Percentiles rank a stretch among this genome's conserved stretches.
These are phyloP conservation scores for Pseudogymnoascus sp. DNA, from an alignment of 2,329 filamentous ascomycete species.

Conservation along the genomic window DNA sequence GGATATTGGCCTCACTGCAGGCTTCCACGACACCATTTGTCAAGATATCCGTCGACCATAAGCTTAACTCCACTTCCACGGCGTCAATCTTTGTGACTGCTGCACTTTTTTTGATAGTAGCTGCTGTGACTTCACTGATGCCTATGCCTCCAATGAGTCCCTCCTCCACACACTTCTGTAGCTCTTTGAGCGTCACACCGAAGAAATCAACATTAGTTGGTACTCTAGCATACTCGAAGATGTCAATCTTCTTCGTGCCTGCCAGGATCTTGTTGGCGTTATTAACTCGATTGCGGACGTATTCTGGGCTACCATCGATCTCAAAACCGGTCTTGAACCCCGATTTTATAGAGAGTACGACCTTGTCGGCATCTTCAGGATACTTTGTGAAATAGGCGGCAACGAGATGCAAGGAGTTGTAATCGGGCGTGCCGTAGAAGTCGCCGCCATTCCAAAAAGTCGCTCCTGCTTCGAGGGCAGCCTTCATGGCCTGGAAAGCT, in stretches of 20 bases:
- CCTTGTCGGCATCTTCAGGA: conserved; percentile 53
- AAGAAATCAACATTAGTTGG: background rate
- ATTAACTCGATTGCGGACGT: conserved; percentile 49
- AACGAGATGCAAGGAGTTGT: conserved; percentile 52
- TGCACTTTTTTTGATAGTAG: conserved; percentile 35
- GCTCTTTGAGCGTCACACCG: conserved; percentile 21
- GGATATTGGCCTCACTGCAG: conserved; percentile 59
- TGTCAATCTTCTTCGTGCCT: conserved; percentile 41
- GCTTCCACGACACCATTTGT: conserved; percentile 37
- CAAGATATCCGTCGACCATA: conserved; percentile 34
- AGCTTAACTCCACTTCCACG: conserved; percentile 42
- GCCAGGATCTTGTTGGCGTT: conserved; percentile 42
- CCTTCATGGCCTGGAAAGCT: conserved; percentile 47
- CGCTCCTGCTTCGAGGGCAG: conserved; percentile 38
- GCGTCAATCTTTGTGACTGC: conserved; percentile 36
- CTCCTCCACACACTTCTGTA: conserved; percentile 24
- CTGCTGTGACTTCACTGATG: conserved; percentile 37
- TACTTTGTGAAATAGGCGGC: conserved; percentile 54
- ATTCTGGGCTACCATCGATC: conserved; percentile 45
- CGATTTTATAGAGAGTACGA: conserved; percentile 58
- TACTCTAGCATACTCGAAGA: conserved; percentile 36
- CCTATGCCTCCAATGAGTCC: conserved; percentile 40
- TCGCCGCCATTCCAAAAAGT: conserved; percentile 56
- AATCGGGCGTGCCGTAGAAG: conserved; percentile 54
- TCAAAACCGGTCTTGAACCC: conserved; percentile 33